Evolutionary conservation across 495 filamentous ascomycete species (phyloP).

Genomic region (Viridothelium virens): DNA sequence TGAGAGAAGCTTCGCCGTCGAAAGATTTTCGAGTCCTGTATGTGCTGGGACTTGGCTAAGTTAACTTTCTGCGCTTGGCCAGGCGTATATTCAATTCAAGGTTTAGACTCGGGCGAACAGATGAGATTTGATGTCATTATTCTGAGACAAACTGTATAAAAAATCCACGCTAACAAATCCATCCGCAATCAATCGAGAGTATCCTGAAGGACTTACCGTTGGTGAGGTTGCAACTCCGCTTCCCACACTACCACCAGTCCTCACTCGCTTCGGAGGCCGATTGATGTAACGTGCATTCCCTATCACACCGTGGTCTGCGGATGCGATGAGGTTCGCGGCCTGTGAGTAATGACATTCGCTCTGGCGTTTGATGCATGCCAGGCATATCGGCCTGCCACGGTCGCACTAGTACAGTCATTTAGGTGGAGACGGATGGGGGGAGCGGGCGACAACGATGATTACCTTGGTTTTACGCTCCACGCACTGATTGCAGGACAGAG

Average conservation of each 20-base stretch:
- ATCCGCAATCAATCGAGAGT: neutral
- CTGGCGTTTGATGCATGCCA: slow-evolving; percentile 64
- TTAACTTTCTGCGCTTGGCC: too few species aligned
- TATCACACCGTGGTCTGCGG: slow-evolving; percentile 36
- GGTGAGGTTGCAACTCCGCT: slow-evolving; percentile 11
- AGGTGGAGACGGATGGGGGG: slow-evolving; percentile 11
- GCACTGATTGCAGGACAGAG: slow-evolving; percentile 63
- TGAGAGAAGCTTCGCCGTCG: slow-evolving; percentile 19
- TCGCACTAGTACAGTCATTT: slow-evolving; percentile 37
- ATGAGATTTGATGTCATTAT: too few species aligned
- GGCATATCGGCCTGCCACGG: slow-evolving; percentile 42
- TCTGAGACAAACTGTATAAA: too few species aligned
- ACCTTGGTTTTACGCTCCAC: slow-evolving; percentile 65
- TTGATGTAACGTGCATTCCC: slow-evolving; percentile 48
- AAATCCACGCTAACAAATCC: too few species aligned
- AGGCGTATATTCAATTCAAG: too few species aligned
- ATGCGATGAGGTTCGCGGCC: slow-evolving; percentile 56
- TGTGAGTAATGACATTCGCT: slow-evolving; percentile 61
- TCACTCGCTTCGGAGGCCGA: slow-evolving; percentile 44
- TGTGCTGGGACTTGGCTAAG: neutral
- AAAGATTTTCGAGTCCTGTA: neutral
- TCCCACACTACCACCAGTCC: slow-evolving; percentile 20
- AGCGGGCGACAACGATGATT: slow-evolving; percentile 15
- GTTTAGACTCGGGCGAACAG: too few species aligned
- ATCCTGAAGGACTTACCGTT: slow-evolving; percentile 25